Base-by-base conservation (phyloP, 768 basidiomycete species). In the Tulasnella sp. region DNA sequence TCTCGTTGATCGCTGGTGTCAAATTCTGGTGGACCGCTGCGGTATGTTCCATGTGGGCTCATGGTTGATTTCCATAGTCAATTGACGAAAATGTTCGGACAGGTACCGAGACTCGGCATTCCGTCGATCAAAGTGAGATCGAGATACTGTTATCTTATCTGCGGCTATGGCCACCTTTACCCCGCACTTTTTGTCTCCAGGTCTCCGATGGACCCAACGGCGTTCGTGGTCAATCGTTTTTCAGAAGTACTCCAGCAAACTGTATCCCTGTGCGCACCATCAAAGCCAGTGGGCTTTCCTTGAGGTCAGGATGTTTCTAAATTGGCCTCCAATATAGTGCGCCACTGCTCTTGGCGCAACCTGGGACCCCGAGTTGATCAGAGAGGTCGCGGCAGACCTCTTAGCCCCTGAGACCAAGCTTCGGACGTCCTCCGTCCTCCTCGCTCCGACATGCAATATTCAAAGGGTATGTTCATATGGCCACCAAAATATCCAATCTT, bases 381-480 rank as follows among this genome's bases (percentile, higher is more conserved):
- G 71, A 30, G 65, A 78, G 49, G 78, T 79, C 34, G 85, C 84
- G 30, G 3, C 53, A 17, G 68, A 58, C 10, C 80, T 84, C 54
- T 73, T 88, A 49, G 85, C 75, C 0, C 72, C 78, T 59, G 84
- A 87, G 68, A 74, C 83, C 25, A 84, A 85, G 64, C 53, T 71
- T 76, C 63, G 83, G 83, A 66, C 80, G 81, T 3, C 78, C 80
- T 1, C 77, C 38, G 72, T 84, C 34, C 72, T 86, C 12, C 75
- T 86, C 27, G 84, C 82, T 2, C 85, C 84, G 8, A 87, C 85
- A 0, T 83, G 83, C 71, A 87, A 86, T 67, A 86, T 85, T 42
- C 83, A 82, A 66, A 76, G 85, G 38, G 53, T 54, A 38, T 21
- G 34, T 38, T 15, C 34, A 38, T 38, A 38, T 38, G 34, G 15